These are phyloP conservation scores for Oryza longistaminata DNA, from an alignment of 176 grass and related monocot genomes.

Conservation along the genomic window DNA sequence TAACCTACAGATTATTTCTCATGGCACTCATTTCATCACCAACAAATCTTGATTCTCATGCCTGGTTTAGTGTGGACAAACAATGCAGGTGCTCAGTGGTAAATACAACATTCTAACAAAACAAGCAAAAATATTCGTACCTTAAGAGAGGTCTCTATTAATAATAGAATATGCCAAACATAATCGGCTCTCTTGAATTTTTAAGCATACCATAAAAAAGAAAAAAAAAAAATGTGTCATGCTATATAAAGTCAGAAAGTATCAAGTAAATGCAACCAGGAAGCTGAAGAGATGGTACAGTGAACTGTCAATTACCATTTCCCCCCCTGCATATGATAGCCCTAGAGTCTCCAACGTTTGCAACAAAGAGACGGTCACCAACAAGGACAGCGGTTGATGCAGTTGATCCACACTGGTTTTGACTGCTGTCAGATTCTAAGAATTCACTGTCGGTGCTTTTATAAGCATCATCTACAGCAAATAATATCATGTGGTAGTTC, in stretches of 20 bases:
- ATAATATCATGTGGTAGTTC: background rate
- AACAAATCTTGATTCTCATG: background rate
- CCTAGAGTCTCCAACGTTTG: constrained; percentile 68
- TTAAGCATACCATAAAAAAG: constrained; percentile 14
- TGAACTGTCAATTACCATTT: constrained; percentile 45
- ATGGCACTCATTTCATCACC: background rate
- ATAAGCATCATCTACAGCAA: constrained; percentile 59
- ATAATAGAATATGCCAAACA: constrained; percentile 10
- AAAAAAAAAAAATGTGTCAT: background rate
- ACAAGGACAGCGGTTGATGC: constrained; percentile 65
- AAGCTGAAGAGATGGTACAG: background rate
- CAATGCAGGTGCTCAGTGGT: background rate
- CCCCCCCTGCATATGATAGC: constrained; percentile 58
- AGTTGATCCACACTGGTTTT: constrained; percentile 61
- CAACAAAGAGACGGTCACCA: constrained; percentile 52
- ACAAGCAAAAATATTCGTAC: background rate
- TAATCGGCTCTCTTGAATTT: background rate
- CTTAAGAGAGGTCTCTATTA: background rate
- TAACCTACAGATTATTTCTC: background rate
- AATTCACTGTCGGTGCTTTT: constrained; percentile 64
- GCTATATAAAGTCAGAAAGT: background rate
- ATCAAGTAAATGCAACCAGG: background rate
- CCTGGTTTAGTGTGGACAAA: constrained; percentile 7
- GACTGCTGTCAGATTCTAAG: constrained; percentile 59
- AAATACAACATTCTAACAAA: background rate